Base-by-base conservation (phyloP, 2,329 filamentous ascomycete genomes). In the Fusarium buxicola region DNA sequence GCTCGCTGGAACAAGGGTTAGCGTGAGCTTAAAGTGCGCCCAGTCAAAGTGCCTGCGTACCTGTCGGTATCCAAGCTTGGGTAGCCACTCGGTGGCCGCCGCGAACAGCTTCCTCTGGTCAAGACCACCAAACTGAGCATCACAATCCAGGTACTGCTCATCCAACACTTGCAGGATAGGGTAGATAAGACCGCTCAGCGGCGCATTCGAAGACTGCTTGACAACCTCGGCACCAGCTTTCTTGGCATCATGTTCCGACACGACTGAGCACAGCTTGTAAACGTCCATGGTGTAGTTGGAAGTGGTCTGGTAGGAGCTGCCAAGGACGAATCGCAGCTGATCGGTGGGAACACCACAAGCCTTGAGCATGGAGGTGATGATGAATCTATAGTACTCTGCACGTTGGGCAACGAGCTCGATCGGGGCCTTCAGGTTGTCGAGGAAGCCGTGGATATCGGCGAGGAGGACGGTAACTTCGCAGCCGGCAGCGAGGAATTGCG, bases 171-270 rank as follows among this genome's bases (percentile, higher is more conserved):
- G 95, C 78, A 99, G 66, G 10, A 79, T 71, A 8, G 78, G 78
- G 72, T 80, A 80, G 46, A 80, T 70, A 3, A 79, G 72, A 24
- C 77, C 77, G 44, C 77, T 88, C 36, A 94, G 75, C 2, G 90
- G 85, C 7, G 90, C 86, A 71, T 94, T 93, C 54, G 86, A 85
- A 4, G 90, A 88, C 80, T 98, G 93, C 83, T 98, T 98, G 66
- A 99, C 94, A 8, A 98, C 87, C 77, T 98, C 95, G 2, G 92
- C 91, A 34, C 94, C 94, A 0, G 94, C 94, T 78, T 92, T 95
- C 78, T 93, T 92, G 13, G 93, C 92, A 72, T 95, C 89, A 73
- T 94, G 88, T 77, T 93, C 88, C 12, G 89, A 89, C 6, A 90
- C 86, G 49, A 92, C 77, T 4, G 86, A 86, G 40, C 84, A 85